Evolutionary conservation across 2,329 filamentous ascomycete species (phyloP).

Genomic region (Claviceps purpurea): DNA sequence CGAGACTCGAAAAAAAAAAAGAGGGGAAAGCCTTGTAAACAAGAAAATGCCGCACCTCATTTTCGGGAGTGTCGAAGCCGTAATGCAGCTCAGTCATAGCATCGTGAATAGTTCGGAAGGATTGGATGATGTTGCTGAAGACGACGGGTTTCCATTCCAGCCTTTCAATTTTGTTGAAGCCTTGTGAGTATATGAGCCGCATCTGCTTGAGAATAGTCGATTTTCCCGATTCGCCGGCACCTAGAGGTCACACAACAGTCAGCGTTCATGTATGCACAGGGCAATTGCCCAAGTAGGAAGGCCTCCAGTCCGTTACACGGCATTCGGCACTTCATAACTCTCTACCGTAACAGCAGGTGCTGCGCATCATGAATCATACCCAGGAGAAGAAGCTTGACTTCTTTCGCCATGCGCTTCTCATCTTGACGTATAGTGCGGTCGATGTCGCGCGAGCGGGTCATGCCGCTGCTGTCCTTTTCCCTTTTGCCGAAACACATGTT

Average conservation of each 20-base stretch:
- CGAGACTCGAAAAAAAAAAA: background rate
- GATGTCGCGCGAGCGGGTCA: conserved; percentile 57
- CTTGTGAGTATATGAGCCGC: conserved; percentile 91
- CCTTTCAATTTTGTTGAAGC: conserved; percentile 80
- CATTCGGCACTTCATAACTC: background rate
- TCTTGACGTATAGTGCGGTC: conserved; percentile 77
- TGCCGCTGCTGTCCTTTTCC: conserved; percentile 31
- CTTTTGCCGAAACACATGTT: conserved; percentile 53
- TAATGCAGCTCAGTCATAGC: conserved; percentile 81
- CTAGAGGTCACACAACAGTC: conserved; percentile 31
- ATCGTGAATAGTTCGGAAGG: conserved; percentile 78
- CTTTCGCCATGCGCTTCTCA: conserved; percentile 72
- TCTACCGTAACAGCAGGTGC: background rate
- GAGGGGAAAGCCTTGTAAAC: background rate
- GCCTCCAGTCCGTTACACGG: conserved; percentile 4
- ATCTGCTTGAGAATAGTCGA: conserved; percentile 98
- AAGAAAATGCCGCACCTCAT: conserved; percentile 51
- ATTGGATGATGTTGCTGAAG: conserved; percentile 87
- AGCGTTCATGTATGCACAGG: background rate
- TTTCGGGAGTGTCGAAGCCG: conserved; percentile 63
- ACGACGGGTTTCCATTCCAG: conserved; percentile 92
- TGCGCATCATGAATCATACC: conserved; percentile 37
- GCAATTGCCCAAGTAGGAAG: background rate
- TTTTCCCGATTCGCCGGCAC: conserved; percentile 82
- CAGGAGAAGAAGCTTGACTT: conserved; percentile 86